Conservation (phyloP, 2,329 filamentous ascomycete genomes). For the Xylaria hypoxylon region DNA sequence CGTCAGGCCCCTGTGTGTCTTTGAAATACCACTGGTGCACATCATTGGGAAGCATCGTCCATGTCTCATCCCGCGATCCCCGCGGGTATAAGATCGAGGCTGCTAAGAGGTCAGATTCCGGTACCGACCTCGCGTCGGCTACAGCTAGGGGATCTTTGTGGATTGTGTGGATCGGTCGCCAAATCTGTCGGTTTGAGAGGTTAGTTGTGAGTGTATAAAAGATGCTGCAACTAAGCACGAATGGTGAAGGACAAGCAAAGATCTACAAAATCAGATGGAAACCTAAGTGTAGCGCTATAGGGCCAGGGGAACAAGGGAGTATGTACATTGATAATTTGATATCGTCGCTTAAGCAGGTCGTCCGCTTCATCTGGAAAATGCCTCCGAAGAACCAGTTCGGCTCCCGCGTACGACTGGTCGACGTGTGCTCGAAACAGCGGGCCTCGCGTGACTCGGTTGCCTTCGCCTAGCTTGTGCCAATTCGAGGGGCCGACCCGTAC, state of each 20-base stretch:
- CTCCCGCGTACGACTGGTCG: conserved; percentile 57
- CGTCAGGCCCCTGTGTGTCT: conserved; percentile 60
- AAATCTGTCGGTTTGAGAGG: conserved; percentile 49
- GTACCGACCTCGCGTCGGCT: conserved; percentile 54
- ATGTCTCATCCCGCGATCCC: conserved; percentile 52
- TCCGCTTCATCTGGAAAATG: conserved; percentile 52
- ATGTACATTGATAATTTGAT: conserved; percentile 48
- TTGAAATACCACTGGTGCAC: conserved; percentile 64
- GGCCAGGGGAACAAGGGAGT: neutral
- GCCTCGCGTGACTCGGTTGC: conserved; percentile 61
- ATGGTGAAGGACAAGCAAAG: neutral
- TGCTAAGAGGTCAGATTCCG: conserved; percentile 55
- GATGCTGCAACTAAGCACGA: neutral
- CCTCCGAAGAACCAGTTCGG: conserved; percentile 51
- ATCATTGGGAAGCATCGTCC: conserved; percentile 54
- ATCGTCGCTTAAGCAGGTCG: conserved; percentile 51
- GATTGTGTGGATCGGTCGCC: conserved; percentile 63
- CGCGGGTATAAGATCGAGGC: conserved; percentile 53
- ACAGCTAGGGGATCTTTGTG: conserved; percentile 57
- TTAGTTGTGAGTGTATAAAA: conserved; percentile 17
- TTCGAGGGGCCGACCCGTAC: conserved; percentile 65
- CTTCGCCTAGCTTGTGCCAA: conserved; percentile 75
- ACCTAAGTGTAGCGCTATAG: conserved; percentile 3
- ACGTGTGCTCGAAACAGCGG: conserved; percentile 49
- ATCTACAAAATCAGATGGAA: neutral